These are phyloP conservation scores for Ophiocordyceps camponoti-saundersi DNA, from an alignment of 2,329 filamentous ascomycete species.

Conservation along the genomic window DNA sequence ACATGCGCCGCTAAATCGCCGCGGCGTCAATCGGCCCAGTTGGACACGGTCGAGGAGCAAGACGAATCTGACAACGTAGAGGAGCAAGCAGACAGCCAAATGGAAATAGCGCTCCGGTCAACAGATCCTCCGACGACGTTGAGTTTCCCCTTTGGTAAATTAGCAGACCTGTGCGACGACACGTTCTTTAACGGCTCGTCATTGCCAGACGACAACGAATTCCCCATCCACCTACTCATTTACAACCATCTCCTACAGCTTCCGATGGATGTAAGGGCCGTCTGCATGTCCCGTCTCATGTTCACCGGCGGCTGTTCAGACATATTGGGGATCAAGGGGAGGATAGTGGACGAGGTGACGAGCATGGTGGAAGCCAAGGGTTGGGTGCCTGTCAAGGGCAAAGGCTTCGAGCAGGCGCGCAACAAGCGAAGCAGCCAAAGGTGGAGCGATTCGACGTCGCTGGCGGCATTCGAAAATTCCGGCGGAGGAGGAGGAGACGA, in stretches of 20 bases:
- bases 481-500: slow-evolving; percentile 9
- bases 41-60: slow-evolving; percentile 37
- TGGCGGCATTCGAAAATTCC: slow-evolving; percentile 6
- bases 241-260: slow-evolving; percentile 61
- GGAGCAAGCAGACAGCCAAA: slow-evolving; percentile 10
- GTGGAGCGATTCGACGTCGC: slow-evolving; percentile 6
- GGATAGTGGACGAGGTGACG: slow-evolving; percentile 61
- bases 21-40: slow-evolving; percentile 20
- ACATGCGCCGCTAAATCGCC: slow-evolving; percentile 13
- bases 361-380: slow-evolving; percentile 48
- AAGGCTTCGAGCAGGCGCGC: slow-evolving; percentile 40
- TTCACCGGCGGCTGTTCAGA: slow-evolving; percentile 69
- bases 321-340: slow-evolving; percentile 62
- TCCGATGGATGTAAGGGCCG: slow-evolving; percentile 63
- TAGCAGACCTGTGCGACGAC: slow-evolving; percentile 60
- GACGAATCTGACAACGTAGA: slow-evolving; percentile 29
- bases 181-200: slow-evolving; percentile 49
- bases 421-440: slow-evolving; percentile 13
- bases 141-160: slow-evolving; percentile 47
- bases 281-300: slow-evolving; percentile 78
- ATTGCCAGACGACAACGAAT: slow-evolving; percentile 64
- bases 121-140: slow-evolving; percentile 34
- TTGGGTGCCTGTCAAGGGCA: slow-evolving; percentile 64
- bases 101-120: slow-evolving; percentile 28
- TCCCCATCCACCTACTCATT: slow-evolving; percentile 58